Conservation (phyloP, 192 early-diverging fungal species). For the Backusella luteola region DNA sequence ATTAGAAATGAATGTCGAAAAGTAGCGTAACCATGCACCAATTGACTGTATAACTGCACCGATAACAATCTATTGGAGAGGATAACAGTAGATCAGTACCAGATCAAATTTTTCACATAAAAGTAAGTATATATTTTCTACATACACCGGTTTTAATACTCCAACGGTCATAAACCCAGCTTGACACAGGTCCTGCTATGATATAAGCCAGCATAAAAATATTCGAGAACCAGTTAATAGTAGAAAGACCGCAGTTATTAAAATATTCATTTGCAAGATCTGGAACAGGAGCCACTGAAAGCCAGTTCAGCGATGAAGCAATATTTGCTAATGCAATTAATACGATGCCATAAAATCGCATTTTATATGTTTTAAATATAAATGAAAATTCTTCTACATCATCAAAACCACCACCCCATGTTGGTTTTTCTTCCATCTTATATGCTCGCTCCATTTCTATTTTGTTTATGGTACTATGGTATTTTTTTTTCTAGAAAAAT, state of each 20-base stretch:
- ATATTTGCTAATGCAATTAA: conserved; percentile 45
- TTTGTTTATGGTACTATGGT: not conserved
- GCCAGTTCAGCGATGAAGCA: conserved; percentile 43
- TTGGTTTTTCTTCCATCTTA: not conserved
- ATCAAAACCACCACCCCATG: not conserved
- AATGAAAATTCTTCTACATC: conserved; percentile 4
- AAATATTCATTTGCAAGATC: conserved; percentile 38
- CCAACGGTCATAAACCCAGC: conserved; percentile 42
- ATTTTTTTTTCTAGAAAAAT: not conserved
- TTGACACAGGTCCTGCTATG: conserved; percentile 41
- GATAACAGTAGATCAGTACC: not conserved
- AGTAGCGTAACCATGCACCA: conserved; percentile 48
- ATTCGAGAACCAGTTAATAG: conserved; percentile 46
- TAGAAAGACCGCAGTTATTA: conserved; percentile 21
- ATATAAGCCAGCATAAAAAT: conserved; percentile 45
- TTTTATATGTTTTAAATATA: conserved; percentile 35
- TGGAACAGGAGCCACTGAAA: conserved; percentile 45
- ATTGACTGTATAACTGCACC: conserved; percentile 42
- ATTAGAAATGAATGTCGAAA: conserved; percentile 38
- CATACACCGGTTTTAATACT: conserved; percentile 41
- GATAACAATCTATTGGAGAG: conserved; percentile 31
- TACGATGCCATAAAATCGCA: conserved; percentile 45
- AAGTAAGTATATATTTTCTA: not conserved
- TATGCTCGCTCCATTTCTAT: not conserved
- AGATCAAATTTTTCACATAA: not conserved